Evolutionary conservation across 2,329 filamentous ascomycete species (phyloP).

Genomic region (Dothistroma pini): DNA sequence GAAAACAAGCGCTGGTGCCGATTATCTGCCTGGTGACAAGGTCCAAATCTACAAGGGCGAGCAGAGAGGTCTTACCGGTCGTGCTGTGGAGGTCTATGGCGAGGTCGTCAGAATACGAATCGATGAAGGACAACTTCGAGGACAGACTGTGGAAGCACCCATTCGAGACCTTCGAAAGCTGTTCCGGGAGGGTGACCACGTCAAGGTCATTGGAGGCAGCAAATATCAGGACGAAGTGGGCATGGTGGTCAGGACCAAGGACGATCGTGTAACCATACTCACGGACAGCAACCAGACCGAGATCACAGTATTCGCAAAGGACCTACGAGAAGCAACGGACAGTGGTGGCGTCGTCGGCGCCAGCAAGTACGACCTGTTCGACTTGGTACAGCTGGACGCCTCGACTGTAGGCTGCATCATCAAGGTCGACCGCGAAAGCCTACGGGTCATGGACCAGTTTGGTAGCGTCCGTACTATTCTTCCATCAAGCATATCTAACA

Average conservation of each 20-base stretch:
- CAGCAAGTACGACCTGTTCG: constrained; percentile 88
- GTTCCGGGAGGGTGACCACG: constrained; percentile 91
- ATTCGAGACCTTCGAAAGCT: constrained; percentile 88
- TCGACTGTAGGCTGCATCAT: constrained; percentile 90
- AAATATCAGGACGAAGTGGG: constrained; percentile 93
- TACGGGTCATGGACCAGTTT: constrained; percentile 87
- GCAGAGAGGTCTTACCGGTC: constrained; percentile 85
- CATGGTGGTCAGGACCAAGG: constrained; percentile 90
- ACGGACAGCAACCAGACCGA: constrained; percentile 91
- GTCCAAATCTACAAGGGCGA: constrained; percentile 96
- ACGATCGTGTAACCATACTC: constrained; percentile 87
- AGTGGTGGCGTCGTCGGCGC: constrained; percentile 79
- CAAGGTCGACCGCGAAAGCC: constrained; percentile 89
- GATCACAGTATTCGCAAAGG: constrained; percentile 97
- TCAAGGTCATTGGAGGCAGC: constrained; percentile 96
- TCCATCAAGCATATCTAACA: constrained; percentile 88
- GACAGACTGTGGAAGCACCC: constrained; percentile 86
- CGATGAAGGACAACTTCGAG: constrained; percentile 73
- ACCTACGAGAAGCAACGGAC: constrained; percentile 88
- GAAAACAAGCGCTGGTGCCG: constrained; percentile 76
- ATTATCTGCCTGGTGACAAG: constrained; percentile 89
- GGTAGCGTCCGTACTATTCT: constrained; percentile 77
- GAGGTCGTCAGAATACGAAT: constrained; percentile 91
- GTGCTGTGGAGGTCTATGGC: constrained; percentile 77
- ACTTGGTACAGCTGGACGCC: constrained; percentile 89